phyloP scores from a whole-genome alignment of 1,284 basidiomycete genomes.

The Phellopilus nigrolimitatus region DNA sequence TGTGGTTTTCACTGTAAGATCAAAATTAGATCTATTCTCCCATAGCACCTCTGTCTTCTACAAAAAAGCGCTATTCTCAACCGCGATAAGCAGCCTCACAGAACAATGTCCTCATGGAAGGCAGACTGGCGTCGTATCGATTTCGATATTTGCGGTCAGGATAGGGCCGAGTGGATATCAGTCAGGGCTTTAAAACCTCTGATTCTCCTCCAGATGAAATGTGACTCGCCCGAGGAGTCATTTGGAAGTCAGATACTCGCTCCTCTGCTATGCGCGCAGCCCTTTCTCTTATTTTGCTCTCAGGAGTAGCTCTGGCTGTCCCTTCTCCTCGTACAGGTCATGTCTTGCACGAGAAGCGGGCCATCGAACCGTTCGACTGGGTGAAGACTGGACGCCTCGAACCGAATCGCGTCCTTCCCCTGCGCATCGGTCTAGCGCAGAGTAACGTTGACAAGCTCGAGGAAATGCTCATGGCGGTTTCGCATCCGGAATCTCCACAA shows the following conservation, averaged over 20 bases:
- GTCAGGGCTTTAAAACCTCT: background rate
- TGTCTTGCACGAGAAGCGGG: constrained; percentile 18
- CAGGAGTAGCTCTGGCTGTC: background rate
- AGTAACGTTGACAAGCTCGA: constrained; percentile 26
- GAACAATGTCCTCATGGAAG: no score
- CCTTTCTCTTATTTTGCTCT: background rate
- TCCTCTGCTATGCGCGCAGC: constrained; percentile 3
- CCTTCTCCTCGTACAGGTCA: constrained; percentile 13
- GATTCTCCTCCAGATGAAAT: background rate
- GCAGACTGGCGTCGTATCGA: no score
- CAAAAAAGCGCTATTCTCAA: no score
- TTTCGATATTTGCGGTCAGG: background rate
- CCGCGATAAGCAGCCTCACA: no score
- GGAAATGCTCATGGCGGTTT: constrained; percentile 26
- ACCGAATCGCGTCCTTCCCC: constrained; percentile 11
- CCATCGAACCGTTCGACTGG: constrained; percentile 16
- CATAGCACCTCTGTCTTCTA: background rate
- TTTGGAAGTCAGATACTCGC: no score
- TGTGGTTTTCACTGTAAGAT: no score
- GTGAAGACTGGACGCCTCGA: constrained; percentile 12
- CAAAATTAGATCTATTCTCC: no score
- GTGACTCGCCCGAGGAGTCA: background rate
- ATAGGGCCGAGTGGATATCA: background rate
- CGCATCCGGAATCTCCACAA: constrained; percentile 24
- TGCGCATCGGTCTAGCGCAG: constrained; percentile 19